These are phyloP conservation scores for Globisporangium mamillatum DNA, from an alignment of 352 stramenopile genomes.

Conservation along the genomic window DNA sequence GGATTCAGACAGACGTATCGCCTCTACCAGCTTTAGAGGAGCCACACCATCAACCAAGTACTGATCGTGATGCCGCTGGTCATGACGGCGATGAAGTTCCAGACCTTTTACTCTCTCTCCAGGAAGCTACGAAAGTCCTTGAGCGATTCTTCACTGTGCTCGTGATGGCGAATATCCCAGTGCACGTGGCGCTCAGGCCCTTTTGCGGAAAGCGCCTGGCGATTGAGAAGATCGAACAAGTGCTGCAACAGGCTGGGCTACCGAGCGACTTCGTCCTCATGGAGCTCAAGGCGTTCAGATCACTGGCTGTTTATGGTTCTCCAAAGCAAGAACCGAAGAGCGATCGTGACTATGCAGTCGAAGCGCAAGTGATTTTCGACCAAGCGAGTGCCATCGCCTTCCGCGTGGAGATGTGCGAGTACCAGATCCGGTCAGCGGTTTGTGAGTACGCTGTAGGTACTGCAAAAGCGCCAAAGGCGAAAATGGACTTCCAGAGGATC, in stretches of 20 bases:
- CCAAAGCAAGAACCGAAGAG: neutral
- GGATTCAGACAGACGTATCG: neutral
- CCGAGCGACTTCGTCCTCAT: slow-evolving; percentile 9
- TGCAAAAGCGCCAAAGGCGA: slow-evolving; percentile 20
- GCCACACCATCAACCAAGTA: neutral
- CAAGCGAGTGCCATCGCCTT: slow-evolving; percentile 29
- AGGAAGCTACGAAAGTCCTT: slow-evolving; percentile 15
- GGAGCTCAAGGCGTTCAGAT: slow-evolving; percentile 15
- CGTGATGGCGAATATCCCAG: slow-evolving; percentile 20
- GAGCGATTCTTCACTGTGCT: slow-evolving; percentile 29
- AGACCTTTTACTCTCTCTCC: neutral
- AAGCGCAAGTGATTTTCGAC: slow-evolving; percentile 18
- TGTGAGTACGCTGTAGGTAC: slow-evolving; percentile 10
- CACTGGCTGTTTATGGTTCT: neutral
- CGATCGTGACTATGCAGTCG: neutral
- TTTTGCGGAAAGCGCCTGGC: slow-evolving; percentile 2
- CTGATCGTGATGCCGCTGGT: neutral
- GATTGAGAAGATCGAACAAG: slow-evolving; percentile 6
- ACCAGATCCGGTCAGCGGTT: slow-evolving; percentile 38
- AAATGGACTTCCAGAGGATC: slow-evolving; percentile 30
- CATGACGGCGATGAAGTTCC: neutral
- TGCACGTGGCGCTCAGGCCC: slow-evolving; percentile 15
- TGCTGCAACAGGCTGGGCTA: slow-evolving; percentile 12
- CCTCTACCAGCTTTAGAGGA: neutral
- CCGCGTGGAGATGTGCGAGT: slow-evolving; percentile 44